These are phyloP conservation scores for Kalmusia sp. DNA, from an alignment of 2,329 filamentous ascomycete species.

Conservation along the genomic window DNA sequence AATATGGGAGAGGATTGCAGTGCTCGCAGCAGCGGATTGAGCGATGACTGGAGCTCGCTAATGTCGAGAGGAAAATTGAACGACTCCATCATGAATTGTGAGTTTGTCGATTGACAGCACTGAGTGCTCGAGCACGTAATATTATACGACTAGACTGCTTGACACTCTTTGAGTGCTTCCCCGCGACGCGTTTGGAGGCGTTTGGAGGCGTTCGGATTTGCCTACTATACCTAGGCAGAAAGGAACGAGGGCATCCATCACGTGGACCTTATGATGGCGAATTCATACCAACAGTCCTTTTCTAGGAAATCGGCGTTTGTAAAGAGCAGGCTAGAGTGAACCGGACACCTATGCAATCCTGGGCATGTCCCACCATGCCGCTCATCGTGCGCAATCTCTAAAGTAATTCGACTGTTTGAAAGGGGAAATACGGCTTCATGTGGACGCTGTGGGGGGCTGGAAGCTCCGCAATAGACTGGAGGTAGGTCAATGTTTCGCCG, in stretches of 20 bases:
- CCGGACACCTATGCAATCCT: too few species aligned
- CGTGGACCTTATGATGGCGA: neutral
- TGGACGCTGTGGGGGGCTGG: neutral
- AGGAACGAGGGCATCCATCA: neutral
- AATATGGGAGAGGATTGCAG: slow-evolving; percentile 18
- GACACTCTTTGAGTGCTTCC: neutral
- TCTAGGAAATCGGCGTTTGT: too few species aligned
- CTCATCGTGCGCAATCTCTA: too few species aligned
- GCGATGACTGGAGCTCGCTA: slow-evolving; percentile 19
- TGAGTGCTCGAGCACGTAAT: neutral
- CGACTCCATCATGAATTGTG: slow-evolving; percentile 19
- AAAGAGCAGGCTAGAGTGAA: too few species aligned
- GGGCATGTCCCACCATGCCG: too few species aligned
- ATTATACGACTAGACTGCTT: neutral
- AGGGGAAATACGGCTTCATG: neutral
- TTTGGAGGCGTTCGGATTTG: slow-evolving; percentile 2
- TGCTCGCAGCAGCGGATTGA: slow-evolving; percentile 20
- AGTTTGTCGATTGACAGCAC: neutral
- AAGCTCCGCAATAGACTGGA: neutral
- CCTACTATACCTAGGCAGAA: neutral
- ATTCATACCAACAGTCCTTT: neutral
- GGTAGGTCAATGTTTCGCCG: neutral
- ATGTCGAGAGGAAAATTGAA: slow-evolving; percentile 20
- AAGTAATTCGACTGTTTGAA: neutral
- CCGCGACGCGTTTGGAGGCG: neutral